These are phyloP conservation scores for Oryza meridionalis DNA, from an alignment of 176 grass and related monocot species.

Conservation along the genomic window DNA sequence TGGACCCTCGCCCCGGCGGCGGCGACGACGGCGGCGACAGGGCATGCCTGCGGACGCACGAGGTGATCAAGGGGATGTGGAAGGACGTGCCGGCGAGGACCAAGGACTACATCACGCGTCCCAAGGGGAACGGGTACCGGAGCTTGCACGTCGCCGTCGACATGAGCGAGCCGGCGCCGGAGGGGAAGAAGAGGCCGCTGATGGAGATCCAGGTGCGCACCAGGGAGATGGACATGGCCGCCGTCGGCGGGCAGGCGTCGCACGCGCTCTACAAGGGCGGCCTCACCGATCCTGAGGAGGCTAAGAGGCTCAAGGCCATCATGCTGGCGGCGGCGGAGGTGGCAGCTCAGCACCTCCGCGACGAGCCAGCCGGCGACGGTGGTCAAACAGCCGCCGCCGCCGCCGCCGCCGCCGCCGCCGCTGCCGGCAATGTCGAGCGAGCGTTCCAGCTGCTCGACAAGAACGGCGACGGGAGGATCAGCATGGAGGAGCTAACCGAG, in stretches of 20 bases:
- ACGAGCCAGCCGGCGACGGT: background rate
- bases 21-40: constrained; percentile 32
- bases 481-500: background rate
- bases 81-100: constrained; percentile 76
- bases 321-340: background rate
- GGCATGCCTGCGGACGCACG: constrained; percentile 66
- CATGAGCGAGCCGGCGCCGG: constrained; percentile 54
- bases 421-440: background rate
- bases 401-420: background rate
- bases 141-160: constrained; percentile 89
- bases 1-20: constrained; percentile 44
- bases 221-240: constrained; percentile 66
- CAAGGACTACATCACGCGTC: constrained; percentile 77
- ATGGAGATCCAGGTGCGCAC: constrained; percentile 98
- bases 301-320: background rate
- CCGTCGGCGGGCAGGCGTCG: constrained; percentile 80
- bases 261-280: constrained; percentile 96
- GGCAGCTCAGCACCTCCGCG: background rate
- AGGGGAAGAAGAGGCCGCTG: constrained; percentile 54
- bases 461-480: background rate
- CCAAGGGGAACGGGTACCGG: constrained; percentile 86
- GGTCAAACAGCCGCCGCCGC: background rate
- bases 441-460: background rate
- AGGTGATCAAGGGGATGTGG: constrained; percentile 64
- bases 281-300: constrained; percentile 73